A percentile compares a stretch with the other conserved stretches of the same genome.
These are phyloP conservation scores for Leccinum ponderosum DNA, from an alignment of 1,284 basidiomycete genomes.

Conservation along the genomic window DNA sequence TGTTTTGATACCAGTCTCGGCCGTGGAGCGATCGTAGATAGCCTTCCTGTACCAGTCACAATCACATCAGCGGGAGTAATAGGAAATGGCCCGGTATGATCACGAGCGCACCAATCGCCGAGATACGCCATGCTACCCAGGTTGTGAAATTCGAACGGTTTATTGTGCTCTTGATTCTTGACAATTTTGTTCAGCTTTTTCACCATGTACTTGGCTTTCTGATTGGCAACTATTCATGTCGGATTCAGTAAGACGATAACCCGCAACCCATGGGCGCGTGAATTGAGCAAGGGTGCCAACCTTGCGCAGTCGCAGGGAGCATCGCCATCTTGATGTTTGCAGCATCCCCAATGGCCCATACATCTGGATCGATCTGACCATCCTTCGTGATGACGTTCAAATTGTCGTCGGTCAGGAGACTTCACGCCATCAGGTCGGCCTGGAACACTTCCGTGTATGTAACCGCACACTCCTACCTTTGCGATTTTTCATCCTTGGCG, in stretches of 20 bases:
- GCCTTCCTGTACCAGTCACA: conserved; percentile 55
- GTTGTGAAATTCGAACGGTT: conserved; percentile 70
- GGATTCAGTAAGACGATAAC: conserved; percentile 20
- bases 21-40: conserved; percentile 65
- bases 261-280: conserved; percentile 31
- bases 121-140: conserved; percentile 80
- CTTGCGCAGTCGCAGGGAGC: conserved; percentile 85
- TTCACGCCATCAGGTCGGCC: conserved; percentile 25
- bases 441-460: conserved; percentile 8
- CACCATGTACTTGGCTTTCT: conserved; percentile 74
- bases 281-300: conserved; percentile 34
- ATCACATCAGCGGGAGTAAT: not conserved
- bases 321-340: conserved; percentile 58
- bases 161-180: conserved; percentile 39
- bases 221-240: conserved; percentile 64
- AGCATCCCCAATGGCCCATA: conserved; percentile 86
- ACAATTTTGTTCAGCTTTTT: conserved; percentile 68
- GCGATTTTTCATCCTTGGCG: conserved; percentile 62
- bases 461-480: conserved; percentile 45
- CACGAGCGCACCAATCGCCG: conserved; percentile 61
- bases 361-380: conserved; percentile 63
- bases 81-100: conserved; percentile 5
- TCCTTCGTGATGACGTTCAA: conserved; percentile 61
- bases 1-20: conserved; percentile 54
- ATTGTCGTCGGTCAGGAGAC: conserved; percentile 61